A percentile compares a stretch with the other conserved stretches of the same genome.
phyloP scores from a whole-genome alignment of 352 stramenopile species.

The Phytophthora cactorum region DNA sequence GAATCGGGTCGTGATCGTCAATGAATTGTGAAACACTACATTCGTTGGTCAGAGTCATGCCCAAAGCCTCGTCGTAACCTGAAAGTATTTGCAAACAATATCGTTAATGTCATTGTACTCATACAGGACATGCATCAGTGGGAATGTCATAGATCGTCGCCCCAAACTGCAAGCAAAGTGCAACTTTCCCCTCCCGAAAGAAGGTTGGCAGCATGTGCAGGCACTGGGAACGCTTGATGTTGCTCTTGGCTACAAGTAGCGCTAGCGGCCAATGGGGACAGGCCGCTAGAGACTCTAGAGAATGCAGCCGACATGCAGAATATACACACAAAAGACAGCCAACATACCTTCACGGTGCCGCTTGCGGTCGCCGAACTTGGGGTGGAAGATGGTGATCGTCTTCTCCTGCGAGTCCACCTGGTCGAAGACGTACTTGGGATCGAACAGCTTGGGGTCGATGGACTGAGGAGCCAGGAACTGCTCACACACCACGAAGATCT shows the following conservation, averaged over 20 bases:
- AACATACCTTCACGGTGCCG: conserved; percentile 92
- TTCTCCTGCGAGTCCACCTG: conserved; percentile 91
- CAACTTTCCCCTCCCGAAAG: conserved; percentile 28
- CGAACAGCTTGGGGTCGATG: conserved; percentile 98
- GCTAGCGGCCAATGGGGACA: conserved; percentile 78
- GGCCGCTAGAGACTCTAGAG: conserved; percentile 91
- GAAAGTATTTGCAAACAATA: not conserved
- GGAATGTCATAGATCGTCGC: conserved; percentile 88
- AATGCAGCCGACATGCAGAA: conserved; percentile 76
- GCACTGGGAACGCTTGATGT: conserved; percentile 83
- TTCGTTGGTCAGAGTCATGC: conserved; percentile 85
- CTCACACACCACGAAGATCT: conserved; percentile 99
- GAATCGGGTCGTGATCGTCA: conserved; percentile 93
- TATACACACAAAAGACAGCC: conserved; percentile 27
- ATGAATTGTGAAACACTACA: conserved; percentile 90
- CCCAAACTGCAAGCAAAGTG: conserved; percentile 62
- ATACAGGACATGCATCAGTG: conserved; percentile 15
- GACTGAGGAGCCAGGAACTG: conserved; percentile 96
- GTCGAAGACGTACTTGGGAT: conserved; percentile 98
- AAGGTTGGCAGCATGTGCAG: conserved; percentile 47
- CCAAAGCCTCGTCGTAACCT: conserved; percentile 94
- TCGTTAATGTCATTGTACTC: conserved; percentile 11
- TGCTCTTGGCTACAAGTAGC: conserved; percentile 92
- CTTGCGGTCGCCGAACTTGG: conserved; percentile 96
- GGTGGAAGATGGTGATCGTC: conserved; percentile 97